These are phyloP conservation scores for Lathyrus tuberosus DNA, from an alignment of 306 rosid genomes.

Conservation along the genomic window DNA sequence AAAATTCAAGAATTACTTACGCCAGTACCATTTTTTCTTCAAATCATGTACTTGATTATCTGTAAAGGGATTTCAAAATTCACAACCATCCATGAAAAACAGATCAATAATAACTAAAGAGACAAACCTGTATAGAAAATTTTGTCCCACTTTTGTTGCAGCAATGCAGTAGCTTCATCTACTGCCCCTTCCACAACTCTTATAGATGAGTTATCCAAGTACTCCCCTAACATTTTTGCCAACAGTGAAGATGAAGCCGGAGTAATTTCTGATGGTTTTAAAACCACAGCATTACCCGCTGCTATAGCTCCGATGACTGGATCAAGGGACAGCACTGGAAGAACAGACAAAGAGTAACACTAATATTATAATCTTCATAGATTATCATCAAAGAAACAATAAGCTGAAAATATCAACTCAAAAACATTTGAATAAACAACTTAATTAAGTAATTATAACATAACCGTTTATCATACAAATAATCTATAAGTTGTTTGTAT, in stretches of 20 bases:
- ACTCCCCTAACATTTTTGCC: conserved; percentile 61
- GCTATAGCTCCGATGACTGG: conserved; percentile 96
- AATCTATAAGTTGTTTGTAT: too few relatives aligned
- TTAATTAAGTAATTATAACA: too few relatives aligned
- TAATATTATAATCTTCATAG: neutral
- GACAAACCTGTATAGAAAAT: conserved; percentile 85
- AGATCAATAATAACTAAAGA: conserved; percentile 16
- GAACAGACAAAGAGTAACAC: conserved; percentile 32
- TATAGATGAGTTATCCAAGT: conserved; percentile 69
- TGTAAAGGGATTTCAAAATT: too few relatives aligned
- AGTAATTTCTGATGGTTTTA: conserved; percentile 86
- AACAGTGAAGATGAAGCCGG: conserved; percentile 82
- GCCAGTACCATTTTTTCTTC: neutral
- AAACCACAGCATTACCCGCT: conserved; percentile 92
- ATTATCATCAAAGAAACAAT: conserved; percentile 14
- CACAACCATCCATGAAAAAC: conserved; percentile 17
- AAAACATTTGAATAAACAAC: too few relatives aligned
- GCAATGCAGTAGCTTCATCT: conserved; percentile 71
- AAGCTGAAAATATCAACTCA: neutral
- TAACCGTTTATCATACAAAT: too few relatives aligned
- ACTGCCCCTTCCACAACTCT: conserved; percentile 89
- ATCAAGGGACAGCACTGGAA: conserved; percentile 78
- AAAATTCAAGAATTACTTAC: conserved; percentile 24
- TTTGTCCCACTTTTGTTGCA: conserved; percentile 97
- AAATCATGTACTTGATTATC: neutral